Conservation (phyloP, 164 flowering plant genomes). For the Nymphaea colorata region DNA sequence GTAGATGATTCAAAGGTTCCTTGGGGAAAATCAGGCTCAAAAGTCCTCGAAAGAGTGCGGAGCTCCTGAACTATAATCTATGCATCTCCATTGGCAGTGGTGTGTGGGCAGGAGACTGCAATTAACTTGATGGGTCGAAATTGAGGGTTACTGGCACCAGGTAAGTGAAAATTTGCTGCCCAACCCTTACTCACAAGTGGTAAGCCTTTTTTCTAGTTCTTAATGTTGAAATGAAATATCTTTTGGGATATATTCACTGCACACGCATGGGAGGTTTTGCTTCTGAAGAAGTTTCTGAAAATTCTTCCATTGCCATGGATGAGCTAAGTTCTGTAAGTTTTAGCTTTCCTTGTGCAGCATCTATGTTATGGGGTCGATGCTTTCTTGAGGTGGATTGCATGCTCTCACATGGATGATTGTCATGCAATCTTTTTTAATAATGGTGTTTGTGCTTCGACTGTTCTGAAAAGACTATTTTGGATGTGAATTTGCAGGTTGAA, state of each 20-base stretch:
- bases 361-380: conserved; percentile 52
- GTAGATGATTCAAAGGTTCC: not conserved
- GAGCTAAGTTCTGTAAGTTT: conserved; percentile 43
- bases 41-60: conserved; percentile 63
- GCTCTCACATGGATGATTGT: not conserved
- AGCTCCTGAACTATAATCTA: conserved; percentile 52
- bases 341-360: conserved; percentile 28
- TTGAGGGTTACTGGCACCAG: conserved; percentile 51
- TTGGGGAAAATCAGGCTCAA: conserved; percentile 54
- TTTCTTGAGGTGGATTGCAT: conserved; percentile 63
- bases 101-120: conserved; percentile 54
- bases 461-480: not conserved
- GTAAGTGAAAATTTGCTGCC: conserved; percentile 21
- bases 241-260: conserved; percentile 56
- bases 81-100: conserved; percentile 85
- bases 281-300: conserved; percentile 32
- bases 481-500: conserved; percentile 50
- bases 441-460: not conserved
- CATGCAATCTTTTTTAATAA: not conserved
- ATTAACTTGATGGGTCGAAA: conserved; percentile 61
- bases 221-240: not conserved
- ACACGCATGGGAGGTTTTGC: conserved; percentile 51
- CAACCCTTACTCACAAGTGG: too few species aligned
- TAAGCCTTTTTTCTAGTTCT: not conserved
- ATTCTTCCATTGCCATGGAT: conserved; percentile 17